Evolutionary conservation across 352 stramenopile species (phyloP), one percentile per base, ranked within the genome.

Genomic region (Globisporangium ultimum): DNA sequence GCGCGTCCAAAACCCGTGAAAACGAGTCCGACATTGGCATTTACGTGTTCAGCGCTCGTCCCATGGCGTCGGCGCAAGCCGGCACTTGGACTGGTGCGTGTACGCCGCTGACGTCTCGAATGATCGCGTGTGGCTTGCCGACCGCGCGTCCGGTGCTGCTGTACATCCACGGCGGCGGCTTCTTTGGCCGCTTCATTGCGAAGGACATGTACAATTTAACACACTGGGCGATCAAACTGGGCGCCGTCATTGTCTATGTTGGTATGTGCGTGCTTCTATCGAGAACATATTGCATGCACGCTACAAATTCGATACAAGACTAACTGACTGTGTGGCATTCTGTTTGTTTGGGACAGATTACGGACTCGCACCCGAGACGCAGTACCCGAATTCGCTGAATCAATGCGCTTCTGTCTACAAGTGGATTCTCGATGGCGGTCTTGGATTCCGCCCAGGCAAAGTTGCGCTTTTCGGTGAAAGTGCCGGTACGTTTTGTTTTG

Each of bases 121-220:
- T 95, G 82, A 78, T 90, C 21, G 67, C 68, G 2, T 89, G 83
- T 21, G 86, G 86, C 0, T 71, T 95, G 24, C 86, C 86, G 0
- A 76, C 74, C 2, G 68, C 77, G 10, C 71, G 80, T 0, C 86
- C 84, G 0, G 87, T 96, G 48, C 68, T 96, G 0, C 63, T 96
- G 12, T 96, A 96, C 53, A 86, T 95, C 36, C 88, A 96, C 46
- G 88, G 88, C 20, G 88, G 88, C 12, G 88, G 86, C 2, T 96
- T 94, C 59, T 93, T 96, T 45, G 86, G 82, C 0, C 78, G 84
- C n/a, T 95, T 94, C 62, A 88, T 96, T 55, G 86, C 84, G 11
- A 92, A 91, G 53, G 87, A 96, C 58, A 84, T 86, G 10, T 74
- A 88, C 48, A 92, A 88, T 43, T 49, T 95, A 55, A 88, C 78